These are phyloP conservation scores for Agastache rugosa DNA, from an alignment of 257 asterid species.

Conservation along the genomic window DNA sequence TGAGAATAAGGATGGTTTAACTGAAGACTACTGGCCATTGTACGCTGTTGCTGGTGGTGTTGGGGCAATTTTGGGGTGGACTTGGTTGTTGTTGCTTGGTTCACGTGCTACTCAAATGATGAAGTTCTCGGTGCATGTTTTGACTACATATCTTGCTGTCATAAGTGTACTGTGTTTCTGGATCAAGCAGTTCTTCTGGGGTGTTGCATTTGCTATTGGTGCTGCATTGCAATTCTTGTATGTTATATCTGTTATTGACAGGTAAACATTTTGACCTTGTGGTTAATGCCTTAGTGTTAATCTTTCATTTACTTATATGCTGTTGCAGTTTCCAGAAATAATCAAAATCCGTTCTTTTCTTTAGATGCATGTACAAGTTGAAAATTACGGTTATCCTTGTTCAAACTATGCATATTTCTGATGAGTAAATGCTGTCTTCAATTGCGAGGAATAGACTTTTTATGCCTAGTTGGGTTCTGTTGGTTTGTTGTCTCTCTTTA, in stretches of 20 bases:
- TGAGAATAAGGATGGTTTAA: constrained; percentile 80
- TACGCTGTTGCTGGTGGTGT: constrained; percentile 83
- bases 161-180: constrained; percentile 91
- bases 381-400: not conserved
- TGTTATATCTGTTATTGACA: constrained; percentile 86
- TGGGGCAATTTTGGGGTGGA: constrained; percentile 81
- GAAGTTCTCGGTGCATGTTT: constrained; percentile 86
- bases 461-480: constrained; percentile 4
- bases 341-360: not conserved
- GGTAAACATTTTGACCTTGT: constrained; percentile 51
- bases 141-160: constrained; percentile 97
- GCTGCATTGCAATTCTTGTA: constrained; percentile 91
- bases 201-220: constrained; percentile 87
- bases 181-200: constrained; percentile 87
- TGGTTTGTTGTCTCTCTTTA: constrained; percentile 37
- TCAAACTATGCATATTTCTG: not conserved
- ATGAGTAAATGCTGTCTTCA: not conserved
- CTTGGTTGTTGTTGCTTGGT: constrained; percentile 87
- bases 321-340: constrained; percentile 11
- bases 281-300: constrained; percentile 10
- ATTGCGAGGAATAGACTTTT: not conserved
- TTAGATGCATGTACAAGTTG: not conserved
- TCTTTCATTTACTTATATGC: constrained; percentile 9
- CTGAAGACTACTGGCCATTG: constrained; percentile 94
- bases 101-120: constrained; percentile 76